Conservation (phyloP, 2,329 filamentous ascomycete species). For the Cladosporium oxysporum region DNA sequence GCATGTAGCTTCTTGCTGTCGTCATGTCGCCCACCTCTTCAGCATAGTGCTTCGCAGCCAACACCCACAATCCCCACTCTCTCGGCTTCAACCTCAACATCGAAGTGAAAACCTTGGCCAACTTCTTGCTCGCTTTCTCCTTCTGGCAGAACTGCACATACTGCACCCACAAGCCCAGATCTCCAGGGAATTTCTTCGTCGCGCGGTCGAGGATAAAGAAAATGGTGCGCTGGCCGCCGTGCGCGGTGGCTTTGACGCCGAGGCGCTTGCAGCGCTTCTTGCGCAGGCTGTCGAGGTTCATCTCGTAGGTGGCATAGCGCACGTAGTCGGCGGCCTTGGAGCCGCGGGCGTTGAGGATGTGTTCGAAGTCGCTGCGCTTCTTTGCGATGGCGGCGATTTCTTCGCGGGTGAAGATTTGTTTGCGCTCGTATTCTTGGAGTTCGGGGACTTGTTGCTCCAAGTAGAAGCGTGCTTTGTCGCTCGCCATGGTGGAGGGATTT, state of each 20-base stretch:
- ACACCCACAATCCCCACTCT: conserved; percentile 80
- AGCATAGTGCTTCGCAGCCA: conserved; percentile 74
- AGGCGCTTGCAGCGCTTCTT: conserved; percentile 80
- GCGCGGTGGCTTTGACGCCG: conserved; percentile 70
- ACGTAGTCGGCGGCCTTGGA: conserved; percentile 77
- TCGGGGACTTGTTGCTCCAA: conserved; percentile 91
- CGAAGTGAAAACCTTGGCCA: conserved; percentile 61
- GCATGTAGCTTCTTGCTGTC: conserved; percentile 80
- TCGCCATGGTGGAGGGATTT: conserved; percentile 48
- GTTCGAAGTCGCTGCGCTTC: conserved; percentile 91
- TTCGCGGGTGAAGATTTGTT: conserved; percentile 86
- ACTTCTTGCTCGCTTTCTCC: conserved; percentile 62
- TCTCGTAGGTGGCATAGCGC: conserved; percentile 74
- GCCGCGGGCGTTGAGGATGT: conserved; percentile 81
- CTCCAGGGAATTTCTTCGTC: conserved; percentile 80
- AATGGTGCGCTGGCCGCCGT: conserved; percentile 74
- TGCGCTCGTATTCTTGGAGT: conserved; percentile 86
- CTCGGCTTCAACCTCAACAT: conserved; percentile 84
- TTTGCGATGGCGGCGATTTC: conserved; percentile 87
- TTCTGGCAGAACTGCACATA: conserved; percentile 80
- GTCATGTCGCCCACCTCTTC: conserved; percentile 85
- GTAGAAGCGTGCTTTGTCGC: conserved; percentile 93
- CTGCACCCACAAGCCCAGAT: conserved; percentile 80
- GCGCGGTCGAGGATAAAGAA: conserved; percentile 88
- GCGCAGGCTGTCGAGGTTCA: conserved; percentile 70